Percentiles rank a stretch among this genome's conserved stretches.
phyloP scores from a whole-genome alignment of 345 rosid genomes.

The Brassica nigra region DNA sequence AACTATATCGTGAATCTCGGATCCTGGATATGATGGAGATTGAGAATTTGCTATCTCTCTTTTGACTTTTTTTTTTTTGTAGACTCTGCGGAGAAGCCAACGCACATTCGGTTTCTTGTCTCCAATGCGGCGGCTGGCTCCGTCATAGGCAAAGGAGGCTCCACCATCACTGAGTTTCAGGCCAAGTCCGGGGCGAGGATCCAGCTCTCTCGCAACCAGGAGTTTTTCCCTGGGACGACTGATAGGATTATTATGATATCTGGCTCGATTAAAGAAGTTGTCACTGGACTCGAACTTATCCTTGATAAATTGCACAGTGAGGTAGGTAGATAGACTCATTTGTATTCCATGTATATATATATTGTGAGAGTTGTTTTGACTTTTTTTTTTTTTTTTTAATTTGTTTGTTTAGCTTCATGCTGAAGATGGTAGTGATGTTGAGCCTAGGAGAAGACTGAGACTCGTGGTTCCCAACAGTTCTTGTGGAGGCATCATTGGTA shows the following conservation, averaged over 20 bases:
- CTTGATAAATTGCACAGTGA: conserved; percentile 81
- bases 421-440: conserved; percentile 76
- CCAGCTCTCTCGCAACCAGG: conserved; percentile 92
- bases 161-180: conserved; percentile 95
- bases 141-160: conserved; percentile 97
- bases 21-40: not conserved
- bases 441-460: conserved; percentile 85
- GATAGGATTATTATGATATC: conserved; percentile 93
- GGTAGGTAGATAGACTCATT: conserved; percentile 49
- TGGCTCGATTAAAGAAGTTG: conserved; percentile 71
- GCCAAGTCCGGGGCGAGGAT: conserved; percentile 92
- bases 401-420: conserved; percentile 59
- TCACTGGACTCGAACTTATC: conserved; percentile 83
- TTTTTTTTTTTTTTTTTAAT: conserved; percentile 22
- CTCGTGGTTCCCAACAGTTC: conserved; percentile 91
- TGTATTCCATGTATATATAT: not conserved
- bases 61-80: not conserved
- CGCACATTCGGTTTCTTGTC: conserved; percentile 82
- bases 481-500: conserved; percentile 98
- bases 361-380: conserved; percentile 24
- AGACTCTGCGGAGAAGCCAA: conserved; percentile 76
- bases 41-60: not conserved
- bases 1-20: not conserved
- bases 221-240: conserved; percentile 91
- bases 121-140: conserved; percentile 99